Evolutionary conservation across 2,329 filamentous ascomycete species (phyloP), one percentile per base, ranked within the genome.

Genomic region (Tolypocladium ophioglossoides): DNA sequence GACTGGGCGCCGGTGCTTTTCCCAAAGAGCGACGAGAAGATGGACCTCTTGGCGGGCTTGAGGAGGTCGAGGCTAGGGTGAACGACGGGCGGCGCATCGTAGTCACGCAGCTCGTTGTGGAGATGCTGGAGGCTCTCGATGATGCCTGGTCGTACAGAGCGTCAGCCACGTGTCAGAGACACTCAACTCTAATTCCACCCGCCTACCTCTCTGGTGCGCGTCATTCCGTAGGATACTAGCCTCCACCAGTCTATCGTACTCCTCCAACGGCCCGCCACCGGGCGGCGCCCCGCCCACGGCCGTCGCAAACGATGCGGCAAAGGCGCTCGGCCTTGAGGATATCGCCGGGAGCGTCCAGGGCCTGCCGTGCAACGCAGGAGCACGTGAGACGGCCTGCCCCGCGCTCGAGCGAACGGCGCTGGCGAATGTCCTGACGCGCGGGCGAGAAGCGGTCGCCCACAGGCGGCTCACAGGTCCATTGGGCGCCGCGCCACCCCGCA

Each of bases 111-210:
- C 65, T 90, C 89, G 56, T 95, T 83, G 71, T 96, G 89, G 14
- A 99, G 82, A 66, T 91, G 85, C 71, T 99, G 90, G 7, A 99
- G 78, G 64, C 83, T 88, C 66, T 94, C 83, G 62, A 99, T 91
- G 61, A 99, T 92, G 44, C 85, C 89, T 91, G 34, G 37, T n/a
- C n/a, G n/a, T 12, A 18, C 38, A 16, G 2, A 10, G 20, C 18
- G 24, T 30, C 32, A 39, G 32, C 22, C 32, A n/a, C 27, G 27
- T 5, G 16, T 20, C 10, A 5, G 44, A 20, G 18, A 34, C 27
- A 4, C 16, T 32, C 18, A 2, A 12, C 24, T 16, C 10, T 3
- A 2, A 7, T n/a, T 3, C 16, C 44, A 4, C 16, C 16, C 11
- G 24, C 53, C 62, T 73, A 91, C 89, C 85, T 78, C 94, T 78